Conservation (phyloP, 2,329 filamentous ascomycete species). For the Penicillium frequentans region DNA sequence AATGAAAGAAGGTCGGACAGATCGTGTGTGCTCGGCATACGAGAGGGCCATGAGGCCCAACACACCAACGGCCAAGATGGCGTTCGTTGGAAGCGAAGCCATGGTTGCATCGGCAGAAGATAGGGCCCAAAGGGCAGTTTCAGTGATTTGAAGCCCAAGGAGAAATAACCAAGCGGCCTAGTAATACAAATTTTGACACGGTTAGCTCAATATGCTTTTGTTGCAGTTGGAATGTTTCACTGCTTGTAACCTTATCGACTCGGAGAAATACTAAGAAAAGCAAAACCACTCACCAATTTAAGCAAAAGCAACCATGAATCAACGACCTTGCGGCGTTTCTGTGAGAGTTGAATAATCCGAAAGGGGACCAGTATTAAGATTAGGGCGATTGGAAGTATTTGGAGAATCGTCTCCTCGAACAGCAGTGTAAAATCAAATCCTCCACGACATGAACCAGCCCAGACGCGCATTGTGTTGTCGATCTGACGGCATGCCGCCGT, state of each 20-base stretch:
- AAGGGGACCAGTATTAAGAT: slow-evolving; percentile 35
- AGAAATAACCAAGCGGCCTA: slow-evolving; percentile 35
- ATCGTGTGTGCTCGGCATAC: slow-evolving; percentile 49
- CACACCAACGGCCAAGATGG: slow-evolving; percentile 29
- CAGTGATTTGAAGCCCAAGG: slow-evolving; percentile 36
- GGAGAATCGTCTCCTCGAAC: slow-evolving; percentile 47
- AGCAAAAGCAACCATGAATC: slow-evolving; percentile 28
- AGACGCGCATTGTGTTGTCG: slow-evolving; percentile 37
- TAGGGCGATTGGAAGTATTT: slow-evolving; percentile 37
- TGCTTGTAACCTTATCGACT: neutral
- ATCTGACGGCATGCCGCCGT: slow-evolving; percentile 30
- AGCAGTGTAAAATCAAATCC: slow-evolving; percentile 48
- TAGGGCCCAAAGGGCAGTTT: slow-evolving; percentile 39
- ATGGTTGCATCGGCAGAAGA: slow-evolving; percentile 31
- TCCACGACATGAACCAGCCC: slow-evolving; percentile 36
- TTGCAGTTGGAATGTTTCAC: neutral
- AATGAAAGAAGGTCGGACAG: slow-evolving; percentile 49
- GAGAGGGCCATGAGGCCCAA: slow-evolving; percentile 42
- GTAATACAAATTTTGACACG: neutral
- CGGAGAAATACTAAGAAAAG: neutral
- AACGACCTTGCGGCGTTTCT: slow-evolving; percentile 36
- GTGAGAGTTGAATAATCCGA: slow-evolving; percentile 38
- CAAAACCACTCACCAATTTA: slow-evolving; percentile 36
- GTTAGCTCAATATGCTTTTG: neutral
- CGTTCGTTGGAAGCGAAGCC: slow-evolving; percentile 36